Evolutionary conservation across 495 filamentous ascomycete species (phyloP), one percentile per base, ranked within the genome.

Genomic region (Podospora appendiculata): DNA sequence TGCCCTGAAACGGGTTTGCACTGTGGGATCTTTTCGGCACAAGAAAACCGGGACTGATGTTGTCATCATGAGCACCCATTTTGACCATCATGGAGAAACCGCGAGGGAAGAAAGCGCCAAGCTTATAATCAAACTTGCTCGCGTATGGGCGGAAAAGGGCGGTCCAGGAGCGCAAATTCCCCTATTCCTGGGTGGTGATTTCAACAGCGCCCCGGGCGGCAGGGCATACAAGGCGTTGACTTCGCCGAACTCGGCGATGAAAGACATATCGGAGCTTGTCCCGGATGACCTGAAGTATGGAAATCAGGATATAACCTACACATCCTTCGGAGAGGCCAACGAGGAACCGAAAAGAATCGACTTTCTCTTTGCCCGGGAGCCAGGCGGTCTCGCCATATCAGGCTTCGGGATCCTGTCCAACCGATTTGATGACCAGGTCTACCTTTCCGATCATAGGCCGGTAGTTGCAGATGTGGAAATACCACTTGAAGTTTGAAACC

Each of bases 11-110:
- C 78, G 90, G 11, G 84, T 90, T 51, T 76, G 89, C 19, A 89
- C 87, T 8, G 74, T 84, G 41, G 87, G 80, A 0, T 71, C 80
- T n/a, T 91, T 93, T 64, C 60, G 67, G 8, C 63, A 72, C 49
- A 63, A 64, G 35, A 53, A 51, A 11, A 82, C 69, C 32, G 71
- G 75, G 16, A 69, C 70, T 39, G 72, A 64, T 1, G 67, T 90
- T 7, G 68, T 87, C 17, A 80, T 82, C 6, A 77, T 90, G 72
- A 88, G 79, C 65, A 94, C 89, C 3, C 90, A 95, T 60, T 70
- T 95, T 2, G 89, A 95, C 59, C 76, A 94, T 52, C 72, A 77
- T 53, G 85, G 86, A 16, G 62, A 69, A 4, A 65, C 69, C 44
- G 79, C 85, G 1, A 76, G 89, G 3, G 63, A 44, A 64, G 73